These are phyloP conservation scores for Bifiguratus adelaidae DNA, from an alignment of 192 early-diverging fungal species.

Conservation along the genomic window DNA sequence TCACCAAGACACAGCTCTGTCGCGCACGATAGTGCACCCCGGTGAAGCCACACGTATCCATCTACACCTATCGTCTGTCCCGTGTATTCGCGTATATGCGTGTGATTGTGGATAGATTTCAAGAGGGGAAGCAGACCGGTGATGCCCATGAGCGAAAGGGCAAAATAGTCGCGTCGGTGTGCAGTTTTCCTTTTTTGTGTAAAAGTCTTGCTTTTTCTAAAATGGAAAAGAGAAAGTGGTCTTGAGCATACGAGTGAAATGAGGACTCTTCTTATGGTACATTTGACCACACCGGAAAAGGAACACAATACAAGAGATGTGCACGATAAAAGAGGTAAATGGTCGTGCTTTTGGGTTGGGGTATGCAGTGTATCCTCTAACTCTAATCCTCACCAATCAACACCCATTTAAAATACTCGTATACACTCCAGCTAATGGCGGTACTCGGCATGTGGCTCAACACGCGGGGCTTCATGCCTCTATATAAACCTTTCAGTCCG, in stretches of 20 bases:
- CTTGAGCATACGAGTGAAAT: too few species aligned
- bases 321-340: too few species aligned
- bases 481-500: slow-evolving; percentile 67
- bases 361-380: too few species aligned
- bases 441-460: slow-evolving; percentile 89
- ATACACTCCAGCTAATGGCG: slow-evolving; percentile 92
- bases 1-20: slow-evolving; percentile 58
- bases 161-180: too few species aligned
- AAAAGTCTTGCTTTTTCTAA: too few species aligned
- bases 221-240: too few species aligned
- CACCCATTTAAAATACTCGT: slow-evolving; percentile 77
- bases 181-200: too few species aligned
- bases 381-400: too few species aligned
- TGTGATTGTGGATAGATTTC: slow-evolving; percentile 53
- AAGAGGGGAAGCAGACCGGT: slow-evolving; percentile 73
- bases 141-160: slow-evolving; percentile 99
- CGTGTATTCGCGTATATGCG: slow-evolving; percentile 61
- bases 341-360: too few species aligned
- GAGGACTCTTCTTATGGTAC: too few species aligned
- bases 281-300: too few species aligned
- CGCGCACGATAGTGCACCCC: slow-evolving; percentile 78
- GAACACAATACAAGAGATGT: too few species aligned
- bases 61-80: slow-evolving; percentile 78
- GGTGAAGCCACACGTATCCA: slow-evolving; percentile 94
- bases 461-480: slow-evolving; percentile 73